phyloP scores from a whole-genome alignment of 108 stramenopile genomes.

The Fistulifera pelliculosa region DNA sequence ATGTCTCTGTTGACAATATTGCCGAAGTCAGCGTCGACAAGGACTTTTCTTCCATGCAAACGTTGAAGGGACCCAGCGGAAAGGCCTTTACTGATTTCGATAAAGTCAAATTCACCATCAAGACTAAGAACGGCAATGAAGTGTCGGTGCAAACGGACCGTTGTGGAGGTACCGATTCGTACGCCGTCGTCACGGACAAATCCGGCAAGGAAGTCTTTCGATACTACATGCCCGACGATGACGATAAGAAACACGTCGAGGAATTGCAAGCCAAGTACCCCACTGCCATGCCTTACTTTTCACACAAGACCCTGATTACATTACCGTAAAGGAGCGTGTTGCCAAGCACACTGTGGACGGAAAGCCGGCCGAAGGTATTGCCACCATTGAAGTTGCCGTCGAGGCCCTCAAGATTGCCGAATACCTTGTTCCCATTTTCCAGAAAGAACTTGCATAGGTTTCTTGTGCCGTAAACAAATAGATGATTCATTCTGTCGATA shows the following conservation, averaged over 20 bases:
- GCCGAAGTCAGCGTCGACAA: conserved; percentile 73
- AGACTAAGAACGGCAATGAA: conserved; percentile 80
- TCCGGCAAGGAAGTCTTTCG: conserved; percentile 74
- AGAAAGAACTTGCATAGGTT: conserved; percentile 44
- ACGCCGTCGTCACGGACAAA: conserved; percentile 60
- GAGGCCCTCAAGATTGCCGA: conserved; percentile 85
- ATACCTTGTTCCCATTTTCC: conserved; percentile 67
- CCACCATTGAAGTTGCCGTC: conserved; percentile 84
- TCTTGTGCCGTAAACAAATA: no score
- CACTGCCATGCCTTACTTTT: conserved; percentile 93
- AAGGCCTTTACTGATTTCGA: conserved; percentile 87
- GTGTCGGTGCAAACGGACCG: conserved; percentile 86
- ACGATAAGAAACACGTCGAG: conserved; percentile 74
- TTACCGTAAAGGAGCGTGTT: conserved; percentile 89
- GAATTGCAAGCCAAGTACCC: conserved; percentile 77
- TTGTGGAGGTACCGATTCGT: conserved; percentile 81
- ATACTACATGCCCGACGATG: conserved; percentile 87
- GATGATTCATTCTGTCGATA: no score
- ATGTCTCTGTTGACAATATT: conserved; percentile 82
- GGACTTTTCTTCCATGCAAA: conserved; percentile 73
- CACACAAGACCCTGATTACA: conserved; percentile 91
- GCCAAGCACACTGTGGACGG: conserved; percentile 63
- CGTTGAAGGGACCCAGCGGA: conserved; percentile 73
- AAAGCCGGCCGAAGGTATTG: conserved; percentile 71
- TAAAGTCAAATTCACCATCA: conserved; percentile 91